phyloP scores from a whole-genome alignment of 2,329 filamentous ascomycete genomes.

The Fusarium neocosmosporiellum region DNA sequence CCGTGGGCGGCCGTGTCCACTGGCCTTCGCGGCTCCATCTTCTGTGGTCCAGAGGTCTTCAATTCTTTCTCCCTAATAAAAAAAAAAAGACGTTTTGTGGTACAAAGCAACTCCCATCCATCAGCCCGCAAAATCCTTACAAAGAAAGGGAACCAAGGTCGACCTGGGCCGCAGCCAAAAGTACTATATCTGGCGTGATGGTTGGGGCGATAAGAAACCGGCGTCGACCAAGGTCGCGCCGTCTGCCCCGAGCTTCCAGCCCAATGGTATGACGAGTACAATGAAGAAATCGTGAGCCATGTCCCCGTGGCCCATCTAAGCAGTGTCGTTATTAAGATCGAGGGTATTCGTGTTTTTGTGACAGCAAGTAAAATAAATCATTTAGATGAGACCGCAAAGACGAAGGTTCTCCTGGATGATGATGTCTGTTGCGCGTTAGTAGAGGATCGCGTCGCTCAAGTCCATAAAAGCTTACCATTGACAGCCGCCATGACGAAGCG shows the following conservation, averaged over 20 bases:
- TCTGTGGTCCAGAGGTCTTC: constrained; percentile 35
- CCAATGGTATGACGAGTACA: constrained; percentile 47
- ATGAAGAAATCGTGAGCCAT: constrained; percentile 54
- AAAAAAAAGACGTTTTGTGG: constrained; percentile 46
- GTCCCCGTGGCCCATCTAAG: constrained; percentile 51
- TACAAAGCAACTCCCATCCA: constrained; percentile 48
- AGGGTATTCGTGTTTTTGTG: constrained; percentile 57
- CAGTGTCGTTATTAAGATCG: constrained; percentile 54
- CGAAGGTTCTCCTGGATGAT: constrained; percentile 99
- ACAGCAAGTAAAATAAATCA: constrained; percentile 50
- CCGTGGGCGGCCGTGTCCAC: constrained; percentile 25
- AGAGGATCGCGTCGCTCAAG: background rate
- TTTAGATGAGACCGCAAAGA: constrained; percentile 95
- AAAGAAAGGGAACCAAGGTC: constrained; percentile 45
- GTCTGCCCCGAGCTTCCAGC: constrained; percentile 35
- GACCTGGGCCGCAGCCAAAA: constrained; percentile 44
- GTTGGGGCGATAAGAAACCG: constrained; percentile 29
- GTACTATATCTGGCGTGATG: constrained; percentile 36
- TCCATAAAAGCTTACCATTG: constrained; percentile 75
- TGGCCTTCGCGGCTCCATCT: constrained; percentile 36
- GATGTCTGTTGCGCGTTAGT: constrained; percentile 78
- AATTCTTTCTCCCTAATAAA: constrained; percentile 36
- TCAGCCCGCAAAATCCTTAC: constrained; percentile 46
- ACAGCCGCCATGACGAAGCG: constrained; percentile 99
- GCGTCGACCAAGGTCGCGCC: constrained; percentile 31